phyloP scores from a whole-genome alignment of 805 yeast genomes.

The Nakazawaea molendinolei region DNA sequence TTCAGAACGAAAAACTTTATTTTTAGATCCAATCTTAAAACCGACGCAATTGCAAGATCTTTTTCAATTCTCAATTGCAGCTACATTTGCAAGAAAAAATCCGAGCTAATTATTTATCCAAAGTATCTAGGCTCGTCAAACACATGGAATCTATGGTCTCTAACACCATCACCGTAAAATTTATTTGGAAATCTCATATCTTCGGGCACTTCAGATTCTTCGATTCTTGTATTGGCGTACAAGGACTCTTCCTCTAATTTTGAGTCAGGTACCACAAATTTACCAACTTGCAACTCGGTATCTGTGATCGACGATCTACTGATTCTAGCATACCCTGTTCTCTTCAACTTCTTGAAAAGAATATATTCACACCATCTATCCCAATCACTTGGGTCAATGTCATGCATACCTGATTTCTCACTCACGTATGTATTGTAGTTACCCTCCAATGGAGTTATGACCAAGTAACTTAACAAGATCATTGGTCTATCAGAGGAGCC shows the following conservation, averaged over 20 bases:
- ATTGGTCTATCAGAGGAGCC: slow-evolving; percentile 77
- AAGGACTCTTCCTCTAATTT: slow-evolving; percentile 21
- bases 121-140: slow-evolving; percentile 90
- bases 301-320: slow-evolving; percentile 92
- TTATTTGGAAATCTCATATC: slow-evolving; percentile 68
- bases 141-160: slow-evolving; percentile 92
- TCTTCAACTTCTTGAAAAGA: slow-evolving; percentile 74
- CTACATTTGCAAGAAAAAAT: neutral
- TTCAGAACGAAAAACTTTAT: too few relatives aligned
- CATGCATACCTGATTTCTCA: slow-evolving; percentile 79
- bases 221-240: slow-evolving; percentile 39
- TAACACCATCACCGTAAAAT: slow-evolving; percentile 85
- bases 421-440: slow-evolving; percentile 91
- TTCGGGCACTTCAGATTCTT: slow-evolving; percentile 49
- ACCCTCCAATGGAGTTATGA: slow-evolving; percentile 80
- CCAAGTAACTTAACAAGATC: slow-evolving; percentile 82
- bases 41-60: neutral
- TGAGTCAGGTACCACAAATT: slow-evolving; percentile 56
- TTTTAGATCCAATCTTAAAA: too few relatives aligned
- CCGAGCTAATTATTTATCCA: slow-evolving; percentile 18
- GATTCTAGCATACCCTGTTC: slow-evolving; percentile 91
- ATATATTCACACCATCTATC: slow-evolving; percentile 99
- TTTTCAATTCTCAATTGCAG: neutral
- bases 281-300: slow-evolving; percentile 93
- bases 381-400: slow-evolving; percentile 88